phyloP scores from a whole-genome alignment of 768 basidiomycete genomes.

The Boletales sp. region DNA sequence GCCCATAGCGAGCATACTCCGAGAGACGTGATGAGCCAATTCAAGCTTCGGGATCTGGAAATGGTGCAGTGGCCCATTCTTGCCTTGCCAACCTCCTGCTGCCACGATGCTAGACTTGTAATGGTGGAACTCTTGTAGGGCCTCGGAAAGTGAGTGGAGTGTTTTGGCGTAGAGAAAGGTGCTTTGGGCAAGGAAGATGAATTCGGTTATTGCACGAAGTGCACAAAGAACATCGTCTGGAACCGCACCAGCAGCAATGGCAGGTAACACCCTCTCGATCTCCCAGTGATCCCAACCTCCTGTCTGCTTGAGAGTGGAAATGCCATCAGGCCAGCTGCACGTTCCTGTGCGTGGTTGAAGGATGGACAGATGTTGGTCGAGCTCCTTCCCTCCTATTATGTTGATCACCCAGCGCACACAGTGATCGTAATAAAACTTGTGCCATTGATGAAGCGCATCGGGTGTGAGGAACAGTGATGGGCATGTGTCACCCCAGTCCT shows the following conservation, averaged over 20 bases:
- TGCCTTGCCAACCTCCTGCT: constrained; percentile 3
- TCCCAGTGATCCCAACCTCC: constrained; percentile 4
- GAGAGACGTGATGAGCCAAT: constrained; percentile 4
- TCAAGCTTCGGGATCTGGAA: constrained; percentile 23
- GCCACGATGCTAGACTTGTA: constrained; percentile 3
- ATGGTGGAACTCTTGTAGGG: constrained; percentile 7
- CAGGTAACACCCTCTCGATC: constrained; percentile 1
- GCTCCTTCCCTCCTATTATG: constrained; percentile 19
- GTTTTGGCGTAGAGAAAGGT: constrained; percentile 1
- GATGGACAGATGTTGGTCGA: constrained; percentile 24
- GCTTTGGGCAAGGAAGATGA: constrained; percentile 35
- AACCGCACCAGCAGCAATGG: constrained; percentile 12
- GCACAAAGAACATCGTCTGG: constrained; percentile 28
- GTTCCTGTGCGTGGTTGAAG: constrained; percentile 16
- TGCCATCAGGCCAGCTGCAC: background rate
- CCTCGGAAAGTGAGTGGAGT: background rate
- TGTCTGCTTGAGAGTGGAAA: constrained; percentile 8
- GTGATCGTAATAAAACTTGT: constrained; percentile 27
- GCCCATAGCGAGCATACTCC: constrained; percentile 28
- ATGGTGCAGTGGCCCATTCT: constrained; percentile 2
- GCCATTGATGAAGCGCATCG: constrained; percentile 27
- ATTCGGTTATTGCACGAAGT: constrained; percentile 35
- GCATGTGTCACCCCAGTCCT: constrained; percentile 20
- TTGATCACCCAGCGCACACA: constrained; percentile 1
- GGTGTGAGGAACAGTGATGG: constrained; percentile 21